A percentile compares a stretch with the other conserved stretches of the same genome.
phyloP scores from a whole-genome alignment of 495 filamentous ascomycete genomes.

The Podospora pseudopauciseta region DNA sequence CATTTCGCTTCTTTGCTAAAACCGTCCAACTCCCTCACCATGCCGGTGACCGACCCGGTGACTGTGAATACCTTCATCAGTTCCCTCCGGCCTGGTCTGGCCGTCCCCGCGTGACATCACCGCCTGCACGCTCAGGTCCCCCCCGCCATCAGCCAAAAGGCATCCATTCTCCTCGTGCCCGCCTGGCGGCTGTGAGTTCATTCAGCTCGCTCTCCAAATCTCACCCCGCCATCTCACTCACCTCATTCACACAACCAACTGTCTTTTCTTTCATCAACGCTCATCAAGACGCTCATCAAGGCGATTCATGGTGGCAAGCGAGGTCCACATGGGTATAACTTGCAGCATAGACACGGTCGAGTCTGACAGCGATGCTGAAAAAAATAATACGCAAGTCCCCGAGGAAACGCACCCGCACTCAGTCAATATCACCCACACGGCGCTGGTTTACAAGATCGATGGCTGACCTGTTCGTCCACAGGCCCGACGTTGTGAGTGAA shows the following conservation, averaged over 20 bases:
- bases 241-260: not conserved
- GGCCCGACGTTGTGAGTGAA: constrained; percentile 4
- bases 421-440: constrained; percentile 14
- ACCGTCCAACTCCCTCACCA: constrained; percentile 1
- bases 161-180: not conserved
- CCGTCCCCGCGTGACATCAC: constrained; percentile 6
- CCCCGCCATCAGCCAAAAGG: not conserved
- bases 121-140: not conserved
- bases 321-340: constrained; percentile 9
- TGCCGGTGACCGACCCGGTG: constrained; percentile 2
- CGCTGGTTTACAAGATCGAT: constrained; percentile 1
- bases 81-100: not conserved
- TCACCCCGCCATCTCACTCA: not conserved
- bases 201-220: not conserved
- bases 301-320: not conserved
- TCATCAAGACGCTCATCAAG: not conserved
- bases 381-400: constrained; percentile 12
- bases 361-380: constrained; percentile 8
- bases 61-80: constrained; percentile 10
- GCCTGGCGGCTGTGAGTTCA: not conserved
- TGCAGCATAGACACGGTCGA: constrained; percentile 12
- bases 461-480: constrained; percentile 15
- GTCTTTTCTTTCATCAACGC: not conserved
- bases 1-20: not conserved
- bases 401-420: constrained; percentile 15